phyloP scores from a whole-genome alignment of 139 green algal species.

The Tetraselmis striata region DNA sequence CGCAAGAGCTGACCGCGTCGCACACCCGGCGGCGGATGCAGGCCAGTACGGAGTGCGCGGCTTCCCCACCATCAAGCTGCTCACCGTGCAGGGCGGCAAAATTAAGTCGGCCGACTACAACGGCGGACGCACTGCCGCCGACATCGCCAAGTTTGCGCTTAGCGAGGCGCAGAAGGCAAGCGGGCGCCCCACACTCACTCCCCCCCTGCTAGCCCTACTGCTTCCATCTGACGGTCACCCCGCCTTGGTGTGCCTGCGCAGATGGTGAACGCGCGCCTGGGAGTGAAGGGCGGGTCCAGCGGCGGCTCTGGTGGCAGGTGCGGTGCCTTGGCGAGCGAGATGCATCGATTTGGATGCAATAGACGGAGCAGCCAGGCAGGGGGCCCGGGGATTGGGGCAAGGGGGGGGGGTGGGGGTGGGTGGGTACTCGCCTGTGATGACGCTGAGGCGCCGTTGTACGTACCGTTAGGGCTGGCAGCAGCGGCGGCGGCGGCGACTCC shows the following conservation, averaged over 20 bases:
- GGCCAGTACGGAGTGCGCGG: slow-evolving; percentile 58
- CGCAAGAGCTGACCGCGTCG: no score
- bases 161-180: slow-evolving; percentile 45
- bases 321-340: neutral
- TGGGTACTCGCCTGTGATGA: no score
- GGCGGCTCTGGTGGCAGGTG: neutral
- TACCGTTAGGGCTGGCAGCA: no score
- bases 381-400: no score
- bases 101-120: slow-evolving; percentile 63
- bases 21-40: no score
- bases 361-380: no score
- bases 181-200: neutral
- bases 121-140: slow-evolving; percentile 61
- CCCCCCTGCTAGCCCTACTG: neutral
- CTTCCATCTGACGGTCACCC: no score
- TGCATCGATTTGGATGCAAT: no score
- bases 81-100: slow-evolving; percentile 27
- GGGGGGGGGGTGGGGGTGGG: no score
- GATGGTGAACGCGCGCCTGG: neutral
- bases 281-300: neutral
- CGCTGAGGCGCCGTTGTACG: no score
- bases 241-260: neutral
- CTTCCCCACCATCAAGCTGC: slow-evolving; percentile 75
- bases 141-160: slow-evolving; percentile 68
- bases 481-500: slow-evolving; percentile 10